These are phyloP conservation scores for Leptosphaerulina australis DNA, from an alignment of 2,329 filamentous ascomycete species.

Conservation along the genomic window DNA sequence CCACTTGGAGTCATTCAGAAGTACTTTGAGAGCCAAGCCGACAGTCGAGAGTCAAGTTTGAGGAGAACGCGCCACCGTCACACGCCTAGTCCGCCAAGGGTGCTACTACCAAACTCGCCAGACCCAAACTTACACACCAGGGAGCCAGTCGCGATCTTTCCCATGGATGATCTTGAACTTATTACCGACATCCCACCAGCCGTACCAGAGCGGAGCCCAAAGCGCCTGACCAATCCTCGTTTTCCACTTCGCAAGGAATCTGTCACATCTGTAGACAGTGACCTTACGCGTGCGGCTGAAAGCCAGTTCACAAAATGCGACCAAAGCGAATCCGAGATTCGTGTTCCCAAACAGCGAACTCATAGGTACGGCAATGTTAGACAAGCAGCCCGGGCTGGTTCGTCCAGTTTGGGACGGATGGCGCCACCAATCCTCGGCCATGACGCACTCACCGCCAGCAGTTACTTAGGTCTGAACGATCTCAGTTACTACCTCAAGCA, in stretches of 20 bases:
- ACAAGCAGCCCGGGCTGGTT: conserved; percentile 27
- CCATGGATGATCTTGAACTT: conserved; percentile 24
- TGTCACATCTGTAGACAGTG: conserved; percentile 24
- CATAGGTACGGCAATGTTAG: conserved; percentile 10
- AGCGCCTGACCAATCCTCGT: conserved; percentile 27
- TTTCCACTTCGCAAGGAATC: conserved; percentile 24
- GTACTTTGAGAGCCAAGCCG: conserved; percentile 37
- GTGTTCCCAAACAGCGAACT: conserved; percentile 19
- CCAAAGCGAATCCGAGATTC: conserved; percentile 19
- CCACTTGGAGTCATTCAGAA: conserved; percentile 39
- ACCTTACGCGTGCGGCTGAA: conserved; percentile 32
- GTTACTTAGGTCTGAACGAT: conserved; percentile 37
- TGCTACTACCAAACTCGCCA: conserved; percentile 21
- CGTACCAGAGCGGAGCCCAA: conserved; percentile 34
- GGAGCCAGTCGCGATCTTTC: conserved; percentile 23
- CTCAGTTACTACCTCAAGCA: conserved; percentile 40
- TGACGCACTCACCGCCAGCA: conserved; percentile 36
- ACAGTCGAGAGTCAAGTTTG: conserved; percentile 20
- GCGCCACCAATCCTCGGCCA: conserved; percentile 44
- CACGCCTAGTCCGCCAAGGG: conserved; percentile 21
- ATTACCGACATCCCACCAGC: conserved; percentile 21
- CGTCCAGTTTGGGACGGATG: conserved; percentile 31
- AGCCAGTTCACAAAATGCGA: conserved; percentile 35
- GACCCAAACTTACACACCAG: conserved; percentile 10
- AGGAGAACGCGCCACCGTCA: conserved; percentile 14